Percentiles rank a stretch among this genome's conserved stretches.
Evolutionary conservation across 345 rosid genomes (phyloP).

Genomic region (Bruguiera parviflora): DNA sequence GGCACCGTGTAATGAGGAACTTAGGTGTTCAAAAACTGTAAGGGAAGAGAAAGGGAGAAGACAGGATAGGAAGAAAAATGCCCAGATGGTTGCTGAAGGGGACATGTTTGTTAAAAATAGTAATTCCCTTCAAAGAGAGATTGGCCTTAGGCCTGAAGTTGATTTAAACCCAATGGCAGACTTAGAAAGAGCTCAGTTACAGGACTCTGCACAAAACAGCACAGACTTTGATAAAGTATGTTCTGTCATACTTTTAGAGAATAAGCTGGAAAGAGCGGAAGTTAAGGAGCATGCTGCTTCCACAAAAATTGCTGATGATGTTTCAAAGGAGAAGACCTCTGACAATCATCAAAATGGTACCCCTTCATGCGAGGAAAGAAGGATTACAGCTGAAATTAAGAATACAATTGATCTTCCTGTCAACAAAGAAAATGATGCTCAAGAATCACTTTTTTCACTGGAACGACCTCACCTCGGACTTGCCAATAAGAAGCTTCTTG

Average conservation of each 20-base stretch:
- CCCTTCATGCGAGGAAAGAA: conserved; percentile 11
- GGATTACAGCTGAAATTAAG: conserved; percentile 7
- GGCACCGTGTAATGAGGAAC: conserved; percentile 7
- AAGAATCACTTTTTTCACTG: conserved; percentile 13
- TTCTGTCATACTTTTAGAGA: conserved; percentile 10
- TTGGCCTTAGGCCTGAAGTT: conserved; percentile 5
- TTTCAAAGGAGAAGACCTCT: conserved; percentile 8
- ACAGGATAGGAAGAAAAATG: background rate
- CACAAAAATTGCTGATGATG: conserved; percentile 11
- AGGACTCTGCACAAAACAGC: background rate
- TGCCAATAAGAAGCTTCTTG: conserved; percentile 26
- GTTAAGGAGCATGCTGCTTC: conserved; percentile 10
- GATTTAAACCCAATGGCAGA: conserved; percentile 1
- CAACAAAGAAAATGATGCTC: conserved; percentile 20
- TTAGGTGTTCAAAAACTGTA: conserved; percentile 3
- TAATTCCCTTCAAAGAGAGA: background rate
- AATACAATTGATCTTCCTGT: conserved; percentile 10
- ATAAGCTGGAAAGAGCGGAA: conserved; percentile 9
- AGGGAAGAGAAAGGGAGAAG: conserved; percentile 8
- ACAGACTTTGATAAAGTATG: conserved; percentile 10
- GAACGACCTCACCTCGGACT: conserved; percentile 19
- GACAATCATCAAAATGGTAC: conserved; percentile 15
- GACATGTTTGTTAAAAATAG: background rate
- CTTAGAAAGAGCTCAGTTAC: background rate
- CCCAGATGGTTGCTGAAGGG: conserved; percentile 2